Base-by-base conservation (phyloP, 305 asterid genomes). In the Vinca major region DNA sequence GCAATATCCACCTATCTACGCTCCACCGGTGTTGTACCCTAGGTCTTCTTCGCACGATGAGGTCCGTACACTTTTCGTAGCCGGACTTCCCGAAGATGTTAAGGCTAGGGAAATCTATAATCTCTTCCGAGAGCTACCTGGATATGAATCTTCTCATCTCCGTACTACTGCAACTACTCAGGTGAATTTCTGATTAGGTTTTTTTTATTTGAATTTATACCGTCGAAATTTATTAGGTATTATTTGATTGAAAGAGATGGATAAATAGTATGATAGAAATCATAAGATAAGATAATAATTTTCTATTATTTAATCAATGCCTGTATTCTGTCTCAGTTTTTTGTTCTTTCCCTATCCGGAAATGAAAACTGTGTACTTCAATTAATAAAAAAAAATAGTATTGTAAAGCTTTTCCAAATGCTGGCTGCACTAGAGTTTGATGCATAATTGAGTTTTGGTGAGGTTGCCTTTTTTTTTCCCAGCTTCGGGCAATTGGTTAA, bases 71-170 rank as follows among this genome's bases (percentile, higher is more conserved):
- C 93, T 92, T 64, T 90, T 92, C 72, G 75, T 92, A 16, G 98
- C 98, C 14, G 97, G 98, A 20, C 86, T 92, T 20, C 98, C 97
- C 0, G 95, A 87, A 69, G 98, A 90, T 73, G 95, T 92, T 14
- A 85, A 88, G 76, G 88, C 94, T 57, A 82, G 96, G 40, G 99
- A 93, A 78, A 89, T 91, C 66, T 93, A 89, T 78, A 85, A 93
- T 69, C 91, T 93, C 5, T 91, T 93, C 71, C 91, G 95, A 17
- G 97, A 92, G 72, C 90, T 90, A 76, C 93, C 97, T 0, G 97
- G 97, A n/a, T 92, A 92, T 66, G 86, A 83, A 73, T 84, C 97
- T 65, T 92, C 97, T 20, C 88, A 92, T 74, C 95, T 92, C 68
- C 88, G 97, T 40, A 80, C 95, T 20, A 79, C 87, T 33, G 76